Conservation (phyloP, 164 flowering plant genomes). For the Amborella trichopoda region DNA sequence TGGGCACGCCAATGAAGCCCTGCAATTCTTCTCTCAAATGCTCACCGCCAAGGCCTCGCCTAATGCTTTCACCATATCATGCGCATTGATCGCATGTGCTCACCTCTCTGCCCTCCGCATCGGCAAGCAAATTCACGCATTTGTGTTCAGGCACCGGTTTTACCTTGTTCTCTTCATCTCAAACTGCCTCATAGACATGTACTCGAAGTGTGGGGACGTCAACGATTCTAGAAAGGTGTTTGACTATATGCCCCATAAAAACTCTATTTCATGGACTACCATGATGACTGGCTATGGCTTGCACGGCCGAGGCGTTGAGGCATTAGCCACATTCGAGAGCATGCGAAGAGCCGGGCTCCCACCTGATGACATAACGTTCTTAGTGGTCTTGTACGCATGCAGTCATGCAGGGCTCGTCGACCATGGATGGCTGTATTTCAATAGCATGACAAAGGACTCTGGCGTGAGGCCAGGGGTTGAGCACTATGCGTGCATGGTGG, state of each 20-base stretch:
- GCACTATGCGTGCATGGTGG: conserved; percentile 76
- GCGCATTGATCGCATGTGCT: conserved; percentile 70
- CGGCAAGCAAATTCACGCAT: conserved; percentile 63
- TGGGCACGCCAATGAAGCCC: conserved; percentile 59
- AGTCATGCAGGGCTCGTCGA: conserved; percentile 75
- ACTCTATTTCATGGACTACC: conserved; percentile 76
- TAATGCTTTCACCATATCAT: conserved; percentile 64
- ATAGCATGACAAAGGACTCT: conserved; percentile 38
- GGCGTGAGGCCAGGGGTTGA: conserved; percentile 48
- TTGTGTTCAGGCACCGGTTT: conserved; percentile 36
- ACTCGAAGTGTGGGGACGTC: conserved; percentile 65
- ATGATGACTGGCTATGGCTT: conserved; percentile 64
- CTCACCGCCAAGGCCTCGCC: conserved; percentile 26
- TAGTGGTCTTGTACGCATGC: conserved; percentile 73
- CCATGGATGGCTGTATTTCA: conserved; percentile 37
- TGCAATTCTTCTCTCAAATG: conserved; percentile 47
- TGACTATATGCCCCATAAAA: conserved; percentile 36
- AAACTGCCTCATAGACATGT: conserved; percentile 81
- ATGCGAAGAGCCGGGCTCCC: conserved; percentile 39
- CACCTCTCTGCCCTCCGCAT: conserved; percentile 40
- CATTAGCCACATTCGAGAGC: conserved; percentile 36
- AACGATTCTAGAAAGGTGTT: conserved; percentile 47
- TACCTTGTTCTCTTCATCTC: conserved; percentile 35
- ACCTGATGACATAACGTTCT: conserved; percentile 57
- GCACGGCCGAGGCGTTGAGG: conserved; percentile 71